Conservation (phyloP, 2,329 filamentous ascomycete species). For the Ophiognomonia clavigignenti-juglandacearum region DNA sequence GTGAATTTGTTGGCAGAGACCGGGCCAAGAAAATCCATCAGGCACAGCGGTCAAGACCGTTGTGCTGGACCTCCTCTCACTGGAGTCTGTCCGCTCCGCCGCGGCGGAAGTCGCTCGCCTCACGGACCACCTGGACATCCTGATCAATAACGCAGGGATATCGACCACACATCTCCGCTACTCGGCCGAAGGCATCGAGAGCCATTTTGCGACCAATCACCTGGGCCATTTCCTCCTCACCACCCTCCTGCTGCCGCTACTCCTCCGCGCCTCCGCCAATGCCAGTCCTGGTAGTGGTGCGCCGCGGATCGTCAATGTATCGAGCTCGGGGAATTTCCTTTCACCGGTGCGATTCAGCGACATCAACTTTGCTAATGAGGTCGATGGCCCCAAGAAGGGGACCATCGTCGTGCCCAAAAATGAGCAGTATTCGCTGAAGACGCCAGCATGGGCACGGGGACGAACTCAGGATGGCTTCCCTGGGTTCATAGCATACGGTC, state of each 20-base stretch:
- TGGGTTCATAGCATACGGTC: constrained; percentile 33
- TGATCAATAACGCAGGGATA: too few relatives aligned
- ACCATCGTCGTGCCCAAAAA: constrained; percentile 1
- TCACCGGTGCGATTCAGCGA: constrained; percentile 28
- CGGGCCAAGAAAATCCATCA: too few relatives aligned
- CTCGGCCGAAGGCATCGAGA: constrained; percentile 29
- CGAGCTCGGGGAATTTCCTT: constrained; percentile 17
- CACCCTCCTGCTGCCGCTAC: constrained; percentile 30
- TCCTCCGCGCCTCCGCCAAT: too few relatives aligned
- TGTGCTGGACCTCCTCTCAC: too few relatives aligned
- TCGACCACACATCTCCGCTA: too few relatives aligned
- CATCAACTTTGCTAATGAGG: constrained; percentile 25
- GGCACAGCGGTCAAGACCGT: too few relatives aligned
- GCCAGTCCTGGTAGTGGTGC: constrained; percentile 19
- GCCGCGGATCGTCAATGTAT: constrained; percentile 17
- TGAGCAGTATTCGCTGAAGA: neutral
- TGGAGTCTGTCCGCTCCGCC: too few relatives aligned
- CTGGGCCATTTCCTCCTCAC: constrained; percentile 30
- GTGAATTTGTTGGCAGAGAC: too few relatives aligned
- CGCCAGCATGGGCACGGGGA: neutral
- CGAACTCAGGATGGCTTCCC: constrained; percentile 1
- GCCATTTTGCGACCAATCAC: constrained; percentile 29
- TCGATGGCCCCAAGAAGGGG: neutral
- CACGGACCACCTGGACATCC: too few relatives aligned
- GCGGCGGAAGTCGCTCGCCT: too few relatives aligned